phyloP scores from a whole-genome alignment of 2,329 filamentous ascomycete species.

The Tolypocladium ophioglossoides region DNA sequence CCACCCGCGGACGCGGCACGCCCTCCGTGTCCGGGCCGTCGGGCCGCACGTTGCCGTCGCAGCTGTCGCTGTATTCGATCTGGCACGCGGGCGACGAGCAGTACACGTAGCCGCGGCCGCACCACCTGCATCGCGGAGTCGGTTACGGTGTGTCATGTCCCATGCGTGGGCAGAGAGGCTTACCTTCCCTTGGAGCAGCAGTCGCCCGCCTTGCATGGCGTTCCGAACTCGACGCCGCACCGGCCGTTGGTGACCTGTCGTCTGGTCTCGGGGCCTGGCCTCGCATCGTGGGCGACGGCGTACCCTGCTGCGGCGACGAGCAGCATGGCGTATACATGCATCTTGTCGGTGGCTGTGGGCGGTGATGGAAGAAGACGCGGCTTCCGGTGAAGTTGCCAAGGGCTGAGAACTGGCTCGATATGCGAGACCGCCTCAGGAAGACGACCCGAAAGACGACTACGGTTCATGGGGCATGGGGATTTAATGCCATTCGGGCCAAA shows the following conservation, averaged over 20 bases:
- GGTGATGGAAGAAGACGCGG: too few relatives aligned
- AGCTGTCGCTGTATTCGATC: constrained; percentile 48
- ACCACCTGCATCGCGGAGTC: constrained; percentile 41
- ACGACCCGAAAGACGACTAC: too few relatives aligned
- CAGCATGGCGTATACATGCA: not conserved
- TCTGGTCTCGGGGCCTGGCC: not conserved
- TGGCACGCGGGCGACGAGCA: constrained; percentile 53
- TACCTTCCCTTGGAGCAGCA: constrained; percentile 34
- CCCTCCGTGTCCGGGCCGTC: constrained; percentile 41
- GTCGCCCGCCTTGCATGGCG: constrained; percentile 20
- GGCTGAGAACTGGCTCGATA: too few relatives aligned
- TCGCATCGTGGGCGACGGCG: too few relatives aligned
- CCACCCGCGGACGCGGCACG: constrained; percentile 40
- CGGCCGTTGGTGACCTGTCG: constrained; percentile 27
- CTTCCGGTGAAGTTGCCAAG: too few relatives aligned
- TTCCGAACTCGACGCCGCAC: constrained; percentile 26
- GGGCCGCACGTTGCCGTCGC: constrained; percentile 46
- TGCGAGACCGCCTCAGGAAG: too few relatives aligned
- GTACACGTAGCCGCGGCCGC: constrained; percentile 41
- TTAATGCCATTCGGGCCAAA: too few relatives aligned
- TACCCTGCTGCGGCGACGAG: not conserved
- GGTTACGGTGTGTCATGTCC: too few relatives aligned
- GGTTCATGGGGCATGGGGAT: too few relatives aligned
- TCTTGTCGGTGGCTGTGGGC: too few relatives aligned
- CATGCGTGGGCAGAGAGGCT: constrained; percentile 2